Conservation (phyloP, 345 rosid genomes). For the Trapa bicornis region DNA sequence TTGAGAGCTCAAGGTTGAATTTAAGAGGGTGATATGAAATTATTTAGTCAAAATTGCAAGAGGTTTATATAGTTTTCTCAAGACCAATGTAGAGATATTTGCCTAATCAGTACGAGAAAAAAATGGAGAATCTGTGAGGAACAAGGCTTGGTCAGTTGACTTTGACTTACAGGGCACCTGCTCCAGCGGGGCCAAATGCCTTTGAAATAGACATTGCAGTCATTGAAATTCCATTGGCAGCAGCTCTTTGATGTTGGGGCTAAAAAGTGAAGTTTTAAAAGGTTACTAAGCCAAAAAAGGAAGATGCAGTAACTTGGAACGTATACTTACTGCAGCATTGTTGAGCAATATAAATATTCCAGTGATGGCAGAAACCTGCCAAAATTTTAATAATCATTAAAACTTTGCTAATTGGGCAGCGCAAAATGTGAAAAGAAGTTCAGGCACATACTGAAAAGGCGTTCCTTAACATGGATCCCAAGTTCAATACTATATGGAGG, state of each 20-base stretch:
- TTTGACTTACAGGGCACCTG: constrained; percentile 48
- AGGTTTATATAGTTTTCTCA: too few species aligned
- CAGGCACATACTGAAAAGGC: constrained; percentile 31
- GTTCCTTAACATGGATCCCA: constrained; percentile 34
- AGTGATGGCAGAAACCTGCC: constrained; percentile 34
- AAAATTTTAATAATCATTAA: background rate
- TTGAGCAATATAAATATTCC: constrained; percentile 44
- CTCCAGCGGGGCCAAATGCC: constrained; percentile 57
- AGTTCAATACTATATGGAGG: constrained; percentile 28
- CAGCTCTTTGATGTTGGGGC: constrained; percentile 48
- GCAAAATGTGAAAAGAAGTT: background rate
- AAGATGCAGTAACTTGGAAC: background rate
- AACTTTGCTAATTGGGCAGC: background rate
- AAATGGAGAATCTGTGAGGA: background rate
- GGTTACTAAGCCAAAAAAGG: background rate
- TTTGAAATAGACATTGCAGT: constrained; percentile 60
- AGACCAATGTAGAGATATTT: background rate
- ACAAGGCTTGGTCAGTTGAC: background rate
- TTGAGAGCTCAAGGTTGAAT: too few species aligned
- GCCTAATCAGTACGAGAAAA: background rate
- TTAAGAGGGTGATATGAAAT: too few species aligned
- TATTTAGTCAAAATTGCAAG: too few species aligned
- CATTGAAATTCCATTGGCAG: constrained; percentile 54
- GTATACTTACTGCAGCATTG: constrained; percentile 36
- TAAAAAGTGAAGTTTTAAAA: constrained; percentile 5